Conservation (phyloP, 1,139 yeast species). For the Fermentozyma sake region DNA sequence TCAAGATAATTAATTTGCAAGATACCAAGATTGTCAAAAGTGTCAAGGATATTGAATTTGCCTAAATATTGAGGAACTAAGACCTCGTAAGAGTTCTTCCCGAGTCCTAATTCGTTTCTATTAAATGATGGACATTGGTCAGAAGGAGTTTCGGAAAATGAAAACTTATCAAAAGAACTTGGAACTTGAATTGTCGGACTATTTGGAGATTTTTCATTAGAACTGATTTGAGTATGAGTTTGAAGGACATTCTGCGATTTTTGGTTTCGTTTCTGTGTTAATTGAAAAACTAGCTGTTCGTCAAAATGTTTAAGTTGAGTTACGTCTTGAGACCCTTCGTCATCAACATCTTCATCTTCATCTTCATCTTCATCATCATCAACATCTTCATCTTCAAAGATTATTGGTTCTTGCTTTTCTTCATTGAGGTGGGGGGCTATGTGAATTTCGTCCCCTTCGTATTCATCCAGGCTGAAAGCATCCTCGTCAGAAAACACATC, state of each 20-base stretch:
- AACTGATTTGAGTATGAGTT: conserved; percentile 2
- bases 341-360: conserved; percentile 8
- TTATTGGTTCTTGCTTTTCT: too few relatives aligned
- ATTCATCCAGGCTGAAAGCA: too few relatives aligned
- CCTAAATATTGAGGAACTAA: conserved; percentile 15
- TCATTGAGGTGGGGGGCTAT: too few relatives aligned
- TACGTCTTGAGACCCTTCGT: conserved; percentile 9
- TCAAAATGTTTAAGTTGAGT: conserved; percentile 10
- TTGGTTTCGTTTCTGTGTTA: conserved; percentile 2
- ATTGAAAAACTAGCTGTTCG: conserved; percentile 5
- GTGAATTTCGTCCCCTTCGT: too few relatives aligned
- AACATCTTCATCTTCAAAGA: conserved; percentile 1
- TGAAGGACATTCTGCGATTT: neutral
- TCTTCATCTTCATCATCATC: conserved; percentile 4
- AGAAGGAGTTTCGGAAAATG: conserved; percentile 1
- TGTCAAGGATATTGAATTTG: conserved; percentile 22
- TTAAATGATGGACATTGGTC: neutral
- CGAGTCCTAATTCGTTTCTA: conserved; percentile 1
- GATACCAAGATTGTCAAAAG: conserved; percentile 41
- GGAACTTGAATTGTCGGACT: conserved; percentile 9
- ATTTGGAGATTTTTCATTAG: too few relatives aligned
- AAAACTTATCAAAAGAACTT: conserved; percentile 9
- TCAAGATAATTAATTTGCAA: conserved; percentile 53
- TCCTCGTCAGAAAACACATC: too few relatives aligned
- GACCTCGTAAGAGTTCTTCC: conserved; percentile 15